These are phyloP conservation scores for Candida methanosorbosa DNA, from an alignment of 805 yeast genomes.

Conservation along the genomic window DNA sequence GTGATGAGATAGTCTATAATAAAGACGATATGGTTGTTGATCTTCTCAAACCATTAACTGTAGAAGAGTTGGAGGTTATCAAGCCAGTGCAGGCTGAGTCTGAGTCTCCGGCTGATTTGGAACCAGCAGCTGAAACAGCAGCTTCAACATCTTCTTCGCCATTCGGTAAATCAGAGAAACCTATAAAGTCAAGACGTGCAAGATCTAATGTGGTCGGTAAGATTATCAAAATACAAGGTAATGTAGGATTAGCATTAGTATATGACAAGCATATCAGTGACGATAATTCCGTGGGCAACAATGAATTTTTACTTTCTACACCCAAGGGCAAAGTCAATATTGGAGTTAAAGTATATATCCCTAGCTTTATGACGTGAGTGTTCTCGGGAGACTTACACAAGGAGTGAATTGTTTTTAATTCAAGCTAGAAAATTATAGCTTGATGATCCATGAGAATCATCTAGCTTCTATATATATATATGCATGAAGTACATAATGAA, in stretches of 20 bases:
- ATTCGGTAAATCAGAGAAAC: conserved; percentile 24
- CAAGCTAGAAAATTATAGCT: no score
- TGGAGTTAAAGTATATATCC: conserved; percentile 44
- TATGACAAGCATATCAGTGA: conserved; percentile 26
- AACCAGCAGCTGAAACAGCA: neutral
- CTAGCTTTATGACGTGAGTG: no score
- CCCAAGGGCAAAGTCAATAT: conserved; percentile 16
- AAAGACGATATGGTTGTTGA: conserved; percentile 1
- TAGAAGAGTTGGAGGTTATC: conserved; percentile 9
- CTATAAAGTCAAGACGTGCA: conserved; percentile 17
- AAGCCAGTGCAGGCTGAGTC: no score
- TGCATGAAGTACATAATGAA: no score
- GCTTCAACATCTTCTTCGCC: conserved; percentile 24
- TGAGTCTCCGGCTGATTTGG: neutral
- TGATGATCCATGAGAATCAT: no score
- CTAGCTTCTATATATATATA: no score
- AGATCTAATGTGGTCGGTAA: conserved; percentile 50
- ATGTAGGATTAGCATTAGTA: conserved; percentile 59
- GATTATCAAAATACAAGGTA: conserved; percentile 45
- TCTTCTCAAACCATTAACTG: neutral
- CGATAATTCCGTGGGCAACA: conserved; percentile 12
- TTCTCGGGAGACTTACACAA: no score
- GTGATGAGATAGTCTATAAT: conserved; percentile 2
- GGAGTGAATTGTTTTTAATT: no score
- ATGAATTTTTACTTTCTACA: conserved; percentile 15